Base-by-base conservation (phyloP, 108 stramenopile genomes). In the Nannochloropsis oceanica region DNA sequence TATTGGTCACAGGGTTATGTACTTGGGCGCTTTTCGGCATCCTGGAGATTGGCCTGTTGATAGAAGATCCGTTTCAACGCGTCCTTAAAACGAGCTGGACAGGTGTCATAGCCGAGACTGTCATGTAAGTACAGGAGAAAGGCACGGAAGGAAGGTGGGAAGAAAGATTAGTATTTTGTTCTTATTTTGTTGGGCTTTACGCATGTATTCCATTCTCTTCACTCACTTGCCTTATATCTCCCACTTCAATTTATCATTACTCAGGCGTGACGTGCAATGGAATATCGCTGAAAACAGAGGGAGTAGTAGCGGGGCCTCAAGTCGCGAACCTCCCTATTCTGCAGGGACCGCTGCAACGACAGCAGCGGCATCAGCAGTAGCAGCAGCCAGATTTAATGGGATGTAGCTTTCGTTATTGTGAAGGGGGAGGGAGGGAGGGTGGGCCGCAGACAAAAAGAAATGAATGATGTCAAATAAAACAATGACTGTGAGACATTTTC, bases 21-120 rank as follows among this genome's bases (percentile, higher is more conserved):
- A 92, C 95, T 13, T 98, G 97, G 97, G 90, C 95, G 84, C 87
- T 98, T 73, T 96, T 96, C 91, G 96, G 96, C 43, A 93, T 98
- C 13, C 96, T 95, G 84, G 95, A 98, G 91, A 96, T 98, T 84
- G 96, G 96, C 8, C 92, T 93, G 79, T 88, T 92, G 18, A 98
- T 98, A 86, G 97, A 98, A 87, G 95, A 98, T 91, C 97, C 97
- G 2, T 97, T 97, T 82, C 87, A 84, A 13, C 59, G 59, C 7
- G 59, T 73, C 7, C 59, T 73, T n/a, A 73, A 73, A 8, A 73
- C 59, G 59, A 73, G 59, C n/a, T 73, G 59, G 59, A 73, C 59
- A 18, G 59, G 59, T 8, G 59, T 73, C 22, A 73, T 73, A 18
- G 59, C 59, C 59, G 59, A 73, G 22, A 73, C 5, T n/a, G 59